These are phyloP conservation scores for Cucumis hystrix DNA, from an alignment of 306 rosid genomes.

Conservation along the genomic window DNA sequence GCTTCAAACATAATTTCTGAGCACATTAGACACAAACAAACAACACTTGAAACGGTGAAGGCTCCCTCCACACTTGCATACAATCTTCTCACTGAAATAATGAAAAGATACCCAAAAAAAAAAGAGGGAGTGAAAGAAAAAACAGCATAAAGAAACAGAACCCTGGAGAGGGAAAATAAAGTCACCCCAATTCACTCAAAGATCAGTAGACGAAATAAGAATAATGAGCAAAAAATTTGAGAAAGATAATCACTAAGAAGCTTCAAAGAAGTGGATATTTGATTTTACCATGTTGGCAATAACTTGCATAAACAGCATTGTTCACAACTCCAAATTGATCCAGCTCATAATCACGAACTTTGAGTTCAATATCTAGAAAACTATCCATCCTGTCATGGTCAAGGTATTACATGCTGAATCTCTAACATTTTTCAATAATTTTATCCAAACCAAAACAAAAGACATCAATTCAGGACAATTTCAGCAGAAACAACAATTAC, in stretches of 20 bases:
- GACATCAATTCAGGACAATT: neutral
- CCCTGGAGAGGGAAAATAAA: neutral
- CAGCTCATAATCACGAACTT: slow-evolving; percentile 84
- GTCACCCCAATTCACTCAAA: neutral
- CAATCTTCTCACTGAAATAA: neutral
- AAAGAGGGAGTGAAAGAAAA: neutral
- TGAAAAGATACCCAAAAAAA: neutral
- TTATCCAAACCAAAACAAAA: neutral
- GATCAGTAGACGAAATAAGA: neutral
- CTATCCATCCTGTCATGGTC: slow-evolving; percentile 47
- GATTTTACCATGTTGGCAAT: slow-evolving; percentile 76
- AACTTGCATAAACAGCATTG: slow-evolving; percentile 84
- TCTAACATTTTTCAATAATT: neutral
- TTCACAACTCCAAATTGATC: slow-evolving; percentile 93
- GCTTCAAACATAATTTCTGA: neutral
- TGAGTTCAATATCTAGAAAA: slow-evolving; percentile 50
- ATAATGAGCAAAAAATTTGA: neutral
- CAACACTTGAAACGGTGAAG: neutral
- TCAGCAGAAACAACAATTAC: neutral
- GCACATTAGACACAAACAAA: neutral
- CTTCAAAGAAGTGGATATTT: neutral
- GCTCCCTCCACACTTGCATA: neutral
- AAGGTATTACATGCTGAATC: neutral
- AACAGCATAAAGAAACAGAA: neutral
- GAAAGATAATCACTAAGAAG: neutral